These are phyloP conservation scores for Incumbomyces lentus DNA, from an alignment of 2,329 filamentous ascomycete genomes.

Conservation along the genomic window DNA sequence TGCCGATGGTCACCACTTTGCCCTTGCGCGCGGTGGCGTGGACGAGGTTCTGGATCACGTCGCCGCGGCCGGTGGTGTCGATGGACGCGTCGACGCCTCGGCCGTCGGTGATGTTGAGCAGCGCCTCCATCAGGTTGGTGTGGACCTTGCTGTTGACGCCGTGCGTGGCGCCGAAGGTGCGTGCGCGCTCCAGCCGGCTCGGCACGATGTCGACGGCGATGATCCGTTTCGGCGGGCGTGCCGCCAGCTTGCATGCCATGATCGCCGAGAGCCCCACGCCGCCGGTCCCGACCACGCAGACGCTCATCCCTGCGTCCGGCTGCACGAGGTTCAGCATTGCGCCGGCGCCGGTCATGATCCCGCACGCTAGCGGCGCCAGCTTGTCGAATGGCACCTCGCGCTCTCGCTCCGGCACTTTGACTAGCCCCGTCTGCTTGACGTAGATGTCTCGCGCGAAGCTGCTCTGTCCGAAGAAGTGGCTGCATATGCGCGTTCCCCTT, in stretches of 20 bases:
- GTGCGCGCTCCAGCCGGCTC: constrained; percentile 33
- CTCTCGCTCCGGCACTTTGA: constrained; percentile 16
- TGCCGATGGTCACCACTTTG: constrained; percentile 19
- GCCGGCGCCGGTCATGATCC: constrained; percentile 25
- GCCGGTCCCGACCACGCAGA: constrained; percentile 26
- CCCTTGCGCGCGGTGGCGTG: constrained; percentile 18
- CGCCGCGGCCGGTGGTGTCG: constrained; percentile 16
- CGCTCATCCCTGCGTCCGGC: constrained; percentile 15
- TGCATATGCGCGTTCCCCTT: constrained; percentile 11
- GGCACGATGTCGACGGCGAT: constrained; percentile 39
- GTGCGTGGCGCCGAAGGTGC: constrained; percentile 36
- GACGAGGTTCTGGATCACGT: constrained; percentile 16
- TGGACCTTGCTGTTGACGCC: constrained; percentile 27
- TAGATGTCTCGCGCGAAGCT: constrained; percentile 22
- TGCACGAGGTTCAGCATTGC: constrained; percentile 20
- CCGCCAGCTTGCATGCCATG: constrained; percentile 25
- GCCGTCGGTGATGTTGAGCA: constrained; percentile 22
- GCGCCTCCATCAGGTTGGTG: constrained; percentile 21
- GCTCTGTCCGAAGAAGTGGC: constrained; percentile 25
- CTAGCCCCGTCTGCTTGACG: constrained; percentile 19
- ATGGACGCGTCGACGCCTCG: constrained; percentile 18
- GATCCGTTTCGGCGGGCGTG: constrained; percentile 22
- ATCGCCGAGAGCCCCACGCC: constrained; percentile 26
- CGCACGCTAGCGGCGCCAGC: constrained; percentile 24
- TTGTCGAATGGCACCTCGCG: constrained; percentile 15